These are phyloP conservation scores for Achaetomiella virescens DNA, from an alignment of 495 filamentous ascomycete species.

Conservation along the genomic window DNA sequence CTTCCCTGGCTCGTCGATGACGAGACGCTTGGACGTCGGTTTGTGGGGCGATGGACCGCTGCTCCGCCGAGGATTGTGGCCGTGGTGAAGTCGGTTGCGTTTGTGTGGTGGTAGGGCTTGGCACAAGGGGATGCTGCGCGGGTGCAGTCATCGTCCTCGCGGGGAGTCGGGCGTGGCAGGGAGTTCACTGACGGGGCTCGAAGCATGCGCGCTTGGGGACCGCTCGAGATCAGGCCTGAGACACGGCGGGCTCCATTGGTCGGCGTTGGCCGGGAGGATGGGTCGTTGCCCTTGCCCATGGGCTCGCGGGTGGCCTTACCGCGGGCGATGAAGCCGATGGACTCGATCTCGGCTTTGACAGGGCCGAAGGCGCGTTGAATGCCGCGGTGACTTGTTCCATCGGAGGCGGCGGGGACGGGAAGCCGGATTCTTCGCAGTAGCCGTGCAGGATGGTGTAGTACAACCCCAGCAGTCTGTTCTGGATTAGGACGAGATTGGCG, in stretches of 20 bases:
- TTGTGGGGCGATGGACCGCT: slow-evolving; percentile 19
- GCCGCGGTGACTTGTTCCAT: slow-evolving; percentile 64
- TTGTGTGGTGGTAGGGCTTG: slow-evolving; percentile 27
- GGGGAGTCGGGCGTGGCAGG: slow-evolving; percentile 9
- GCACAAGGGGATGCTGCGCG: slow-evolving; percentile 22
- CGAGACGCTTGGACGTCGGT: background rate
- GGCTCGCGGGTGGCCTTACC: slow-evolving; percentile 69
- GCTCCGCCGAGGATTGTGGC: slow-evolving; percentile 35
- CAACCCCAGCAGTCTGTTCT: slow-evolving; percentile 75
- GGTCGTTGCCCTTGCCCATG: slow-evolving; percentile 35
- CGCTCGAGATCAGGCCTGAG: slow-evolving; percentile 30
- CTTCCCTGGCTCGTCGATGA: no score
- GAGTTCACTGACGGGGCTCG: slow-evolving; percentile 33
- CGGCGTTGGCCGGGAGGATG: slow-evolving; percentile 10
- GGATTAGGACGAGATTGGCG: slow-evolving; percentile 66
- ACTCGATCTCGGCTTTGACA: slow-evolving; percentile 65
- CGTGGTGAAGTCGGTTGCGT: slow-evolving; percentile 43
- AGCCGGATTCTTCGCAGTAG: slow-evolving; percentile 65
- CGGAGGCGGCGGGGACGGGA: slow-evolving; percentile 67
- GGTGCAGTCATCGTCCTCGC: slow-evolving; percentile 12
- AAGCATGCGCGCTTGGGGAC: slow-evolving; percentile 28
- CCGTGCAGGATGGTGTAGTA: slow-evolving; percentile 79
- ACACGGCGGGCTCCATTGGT: slow-evolving; percentile 27
- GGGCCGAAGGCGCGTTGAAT: slow-evolving; percentile 65
- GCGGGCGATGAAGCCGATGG: slow-evolving; percentile 58